Percentiles rank a stretch among this genome's conserved stretches.
phyloP scores from a whole-genome alignment of 1,284 basidiomycete species.

The Leccinum angustisporum region DNA sequence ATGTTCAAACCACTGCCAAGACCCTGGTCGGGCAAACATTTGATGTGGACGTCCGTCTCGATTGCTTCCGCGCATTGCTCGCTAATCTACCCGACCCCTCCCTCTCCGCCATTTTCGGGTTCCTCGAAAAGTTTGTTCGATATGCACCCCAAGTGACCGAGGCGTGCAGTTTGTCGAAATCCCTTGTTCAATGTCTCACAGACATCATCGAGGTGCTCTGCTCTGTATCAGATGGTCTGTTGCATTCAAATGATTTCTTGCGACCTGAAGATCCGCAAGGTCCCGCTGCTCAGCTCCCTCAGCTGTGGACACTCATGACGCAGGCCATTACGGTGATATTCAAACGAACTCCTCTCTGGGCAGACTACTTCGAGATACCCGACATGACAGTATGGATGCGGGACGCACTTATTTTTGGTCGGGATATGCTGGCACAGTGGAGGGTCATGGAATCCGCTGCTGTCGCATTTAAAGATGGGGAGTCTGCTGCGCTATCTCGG shows the following conservation, averaged over 20 bases:
- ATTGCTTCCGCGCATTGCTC: slow-evolving; percentile 81
- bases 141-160: slow-evolving; percentile 72
- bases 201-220: slow-evolving; percentile 89
- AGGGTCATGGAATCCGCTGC: slow-evolving; percentile 75
- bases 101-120: slow-evolving; percentile 67
- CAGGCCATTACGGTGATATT: slow-evolving; percentile 81
- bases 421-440: slow-evolving; percentile 80
- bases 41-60: slow-evolving; percentile 81
- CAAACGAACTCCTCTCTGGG: slow-evolving; percentile 79
- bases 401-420: slow-evolving; percentile 89
- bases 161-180: slow-evolving; percentile 82
- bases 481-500: slow-evolving; percentile 19
- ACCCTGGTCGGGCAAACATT: slow-evolving; percentile 78
- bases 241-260: slow-evolving; percentile 60
- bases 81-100: slow-evolving; percentile 61
- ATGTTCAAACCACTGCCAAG: slow-evolving; percentile 72
- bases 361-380: slow-evolving; percentile 72
- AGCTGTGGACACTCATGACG: slow-evolving; percentile 84
- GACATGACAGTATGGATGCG: slow-evolving; percentile 97
- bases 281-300: slow-evolving; percentile 55
- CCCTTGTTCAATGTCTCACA: slow-evolving; percentile 86
- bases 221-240: slow-evolving; percentile 64
- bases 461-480: slow-evolving; percentile 34
- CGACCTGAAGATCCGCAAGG: slow-evolving; percentile 44
- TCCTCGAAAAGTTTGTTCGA: slow-evolving; percentile 64